Conservation (phyloP, 805 yeast species). For the Candida anglica region DNA sequence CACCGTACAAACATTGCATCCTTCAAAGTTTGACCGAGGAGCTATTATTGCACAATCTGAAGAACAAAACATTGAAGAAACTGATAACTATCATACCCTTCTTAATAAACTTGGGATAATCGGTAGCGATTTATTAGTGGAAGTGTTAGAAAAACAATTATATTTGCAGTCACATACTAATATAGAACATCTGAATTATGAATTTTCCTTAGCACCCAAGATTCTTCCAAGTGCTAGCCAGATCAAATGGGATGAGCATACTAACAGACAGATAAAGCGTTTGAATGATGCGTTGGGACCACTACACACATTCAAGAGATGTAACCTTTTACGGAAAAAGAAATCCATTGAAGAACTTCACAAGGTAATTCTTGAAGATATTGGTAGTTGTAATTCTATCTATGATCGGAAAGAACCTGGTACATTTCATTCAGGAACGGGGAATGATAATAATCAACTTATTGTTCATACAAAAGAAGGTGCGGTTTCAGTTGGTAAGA, state of each 20-base stretch:
- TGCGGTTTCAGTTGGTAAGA: slow-evolving; percentile 22
- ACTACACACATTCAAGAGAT: slow-evolving; percentile 39
- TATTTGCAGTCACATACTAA: slow-evolving; percentile 19
- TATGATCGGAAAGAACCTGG: slow-evolving; percentile 20
- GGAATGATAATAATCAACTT: slow-evolving; percentile 17
- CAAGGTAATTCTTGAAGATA: slow-evolving; percentile 47
- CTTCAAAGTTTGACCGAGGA: slow-evolving; percentile 81
- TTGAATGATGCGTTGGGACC: slow-evolving; percentile 54
- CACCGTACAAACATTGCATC: slow-evolving; percentile 86
- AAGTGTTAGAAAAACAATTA: slow-evolving; percentile 35
- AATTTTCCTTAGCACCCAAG: slow-evolving; percentile 56
- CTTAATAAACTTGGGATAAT: slow-evolving; percentile 47
- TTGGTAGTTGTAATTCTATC: slow-evolving; percentile 11
- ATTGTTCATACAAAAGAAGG: slow-evolving; percentile 45
- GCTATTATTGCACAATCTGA: slow-evolving; percentile 57
- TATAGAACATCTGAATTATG: slow-evolving; percentile 8
- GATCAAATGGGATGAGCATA: slow-evolving; percentile 44
- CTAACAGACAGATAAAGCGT: slow-evolving; percentile 37
- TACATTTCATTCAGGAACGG: slow-evolving; percentile 10
- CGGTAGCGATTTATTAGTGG: slow-evolving; percentile 59
- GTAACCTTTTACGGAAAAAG: slow-evolving; percentile 34
- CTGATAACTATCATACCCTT: slow-evolving; percentile 45
- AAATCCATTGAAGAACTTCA: slow-evolving; percentile 23
- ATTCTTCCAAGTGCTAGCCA: slow-evolving; percentile 39
- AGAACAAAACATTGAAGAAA: slow-evolving; percentile 32